Percentiles rank a stretch among this genome's conserved stretches.
phyloP scores from a whole-genome alignment of 305 asterid genomes.

The Euphrasia arctica region DNA sequence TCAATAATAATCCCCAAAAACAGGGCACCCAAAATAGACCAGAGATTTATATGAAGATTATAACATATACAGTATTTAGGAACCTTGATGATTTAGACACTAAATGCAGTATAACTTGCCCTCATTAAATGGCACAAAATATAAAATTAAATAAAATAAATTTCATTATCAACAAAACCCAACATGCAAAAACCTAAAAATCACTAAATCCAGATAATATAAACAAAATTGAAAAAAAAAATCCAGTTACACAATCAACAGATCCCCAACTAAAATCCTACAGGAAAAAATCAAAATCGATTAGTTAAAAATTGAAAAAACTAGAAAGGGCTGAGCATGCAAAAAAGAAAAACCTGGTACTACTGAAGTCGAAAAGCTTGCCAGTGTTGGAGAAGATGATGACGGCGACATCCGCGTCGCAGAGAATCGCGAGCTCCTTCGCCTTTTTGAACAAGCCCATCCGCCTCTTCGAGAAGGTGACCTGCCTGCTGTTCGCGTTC shows the following conservation, averaged over 20 bases:
- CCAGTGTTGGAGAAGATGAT: conserved; percentile 67
- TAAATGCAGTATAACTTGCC: neutral
- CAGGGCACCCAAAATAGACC: neutral
- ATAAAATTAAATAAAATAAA: neutral
- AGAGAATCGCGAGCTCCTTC: conserved; percentile 54
- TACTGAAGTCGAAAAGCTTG: conserved; percentile 48
- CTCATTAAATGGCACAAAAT: conserved; percentile 18
- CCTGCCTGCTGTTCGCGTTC: conserved; percentile 64
- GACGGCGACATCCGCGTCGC: conserved; percentile 73
- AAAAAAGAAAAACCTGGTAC: conserved; percentile 37
- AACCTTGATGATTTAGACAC: neutral
- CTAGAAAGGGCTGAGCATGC: conserved; percentile 23
- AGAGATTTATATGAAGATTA: neutral
- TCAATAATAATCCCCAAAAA: neutral
- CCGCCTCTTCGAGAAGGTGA: conserved; percentile 57
- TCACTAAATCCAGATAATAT: neutral
- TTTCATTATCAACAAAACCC: neutral
- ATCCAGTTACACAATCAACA: conserved; percentile 3
- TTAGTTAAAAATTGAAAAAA: neutral
- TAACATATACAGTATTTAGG: neutral
- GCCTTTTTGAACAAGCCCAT: conserved; percentile 53
- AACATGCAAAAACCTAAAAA: conserved; percentile 29
- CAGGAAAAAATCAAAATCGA: neutral
- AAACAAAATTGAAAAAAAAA: neutral
- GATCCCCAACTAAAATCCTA: neutral